These are phyloP conservation scores for Trametes cingulata DNA, from an alignment of 768 basidiomycete genomes.

Conservation along the genomic window DNA sequence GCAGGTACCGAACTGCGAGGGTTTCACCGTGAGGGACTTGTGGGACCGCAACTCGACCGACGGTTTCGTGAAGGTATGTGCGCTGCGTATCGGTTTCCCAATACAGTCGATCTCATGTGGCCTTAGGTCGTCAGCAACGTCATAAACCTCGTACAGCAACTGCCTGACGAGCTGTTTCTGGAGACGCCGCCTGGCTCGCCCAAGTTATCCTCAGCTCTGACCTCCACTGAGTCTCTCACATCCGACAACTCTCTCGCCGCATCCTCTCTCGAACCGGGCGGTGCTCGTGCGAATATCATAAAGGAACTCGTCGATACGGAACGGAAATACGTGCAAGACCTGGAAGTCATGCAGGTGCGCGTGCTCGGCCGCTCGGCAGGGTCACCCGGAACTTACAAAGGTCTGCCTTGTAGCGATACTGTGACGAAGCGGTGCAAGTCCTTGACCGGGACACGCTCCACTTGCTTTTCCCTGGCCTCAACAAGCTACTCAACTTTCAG, in stretches of 20 bases:
- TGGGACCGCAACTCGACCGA: slow-evolving; percentile 91
- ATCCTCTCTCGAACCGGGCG: slow-evolving; percentile 51
- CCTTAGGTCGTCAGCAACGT: slow-evolving; percentile 86
- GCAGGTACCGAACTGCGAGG: slow-evolving; percentile 68
- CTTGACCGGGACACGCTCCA: slow-evolving; percentile 96
- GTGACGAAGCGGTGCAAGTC: slow-evolving; percentile 78
- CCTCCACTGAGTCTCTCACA: slow-evolving; percentile 58
- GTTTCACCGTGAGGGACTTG: slow-evolving; percentile 90
- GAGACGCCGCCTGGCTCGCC: slow-evolving; percentile 55
- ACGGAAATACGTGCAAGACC: slow-evolving; percentile 93
- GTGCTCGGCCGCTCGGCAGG: slow-evolving; percentile 13
- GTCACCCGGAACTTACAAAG: slow-evolving; percentile 16
- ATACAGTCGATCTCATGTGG: neutral
- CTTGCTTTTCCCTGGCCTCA: slow-evolving; percentile 91
- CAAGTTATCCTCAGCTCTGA: slow-evolving; percentile 49
- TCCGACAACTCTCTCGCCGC: slow-evolving; percentile 43
- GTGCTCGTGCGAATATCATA: slow-evolving; percentile 68
- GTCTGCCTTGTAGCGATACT: slow-evolving; percentile 69
- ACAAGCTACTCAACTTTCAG: slow-evolving; percentile 95
- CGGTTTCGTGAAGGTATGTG: slow-evolving; percentile 87
- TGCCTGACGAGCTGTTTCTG: slow-evolving; percentile 71
- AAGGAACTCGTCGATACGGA: slow-evolving; percentile 94
- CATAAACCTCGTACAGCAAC: slow-evolving; percentile 74
- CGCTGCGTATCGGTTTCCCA: slow-evolving; percentile 1
- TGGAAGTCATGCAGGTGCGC: slow-evolving; percentile 93